Conservation (phyloP, 208 protist genomes). For the Leishmania arabica region DNA sequence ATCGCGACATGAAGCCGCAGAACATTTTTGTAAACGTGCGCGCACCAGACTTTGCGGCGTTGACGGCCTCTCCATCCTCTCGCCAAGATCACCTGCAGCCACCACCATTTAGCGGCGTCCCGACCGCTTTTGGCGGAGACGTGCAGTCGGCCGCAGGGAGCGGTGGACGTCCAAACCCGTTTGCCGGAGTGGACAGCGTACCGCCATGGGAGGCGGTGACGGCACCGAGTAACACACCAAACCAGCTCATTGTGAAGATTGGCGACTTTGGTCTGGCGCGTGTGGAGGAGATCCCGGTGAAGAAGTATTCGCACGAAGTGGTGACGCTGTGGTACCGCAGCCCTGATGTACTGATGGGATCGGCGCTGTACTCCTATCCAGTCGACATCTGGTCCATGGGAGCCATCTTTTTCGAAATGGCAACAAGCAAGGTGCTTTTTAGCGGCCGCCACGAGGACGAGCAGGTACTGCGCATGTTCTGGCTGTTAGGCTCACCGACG, state of each 20-base stretch:
- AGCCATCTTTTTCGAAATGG: slow-evolving; percentile 95
- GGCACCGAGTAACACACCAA: neutral
- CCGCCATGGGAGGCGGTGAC: slow-evolving; percentile 13
- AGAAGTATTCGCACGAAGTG: slow-evolving; percentile 92
- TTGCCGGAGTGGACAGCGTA: slow-evolving; percentile 4
- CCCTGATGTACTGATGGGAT: slow-evolving; percentile 92
- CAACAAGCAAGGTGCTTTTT: slow-evolving; percentile 86
- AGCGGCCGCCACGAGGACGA: slow-evolving; percentile 87
- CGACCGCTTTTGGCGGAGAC: neutral
- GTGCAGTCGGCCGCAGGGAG: neutral
- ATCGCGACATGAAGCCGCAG: slow-evolving; percentile 92
- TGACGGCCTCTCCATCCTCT: slow-evolving; percentile 21
- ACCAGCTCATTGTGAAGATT: slow-evolving; percentile 73
- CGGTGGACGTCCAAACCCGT: neutral
- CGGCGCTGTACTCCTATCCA: slow-evolving; percentile 73
- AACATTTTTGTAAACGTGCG: slow-evolving; percentile 86
- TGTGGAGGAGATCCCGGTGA: slow-evolving; percentile 90
- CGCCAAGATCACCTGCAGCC: slow-evolving; percentile 3
- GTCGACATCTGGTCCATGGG: slow-evolving; percentile 95
- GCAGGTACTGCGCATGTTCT: slow-evolving; percentile 90
- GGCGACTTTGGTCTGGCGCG: slow-evolving; percentile 91
- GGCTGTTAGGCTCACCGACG: slow-evolving; percentile 93
- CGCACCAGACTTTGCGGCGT: slow-evolving; percentile 29
- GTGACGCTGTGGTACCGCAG: slow-evolving; percentile 96
- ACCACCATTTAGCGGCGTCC: neutral